These are phyloP conservation scores for Claviceps sp. DNA, from an alignment of 2,329 filamentous ascomycete genomes.

Conservation along the genomic window DNA sequence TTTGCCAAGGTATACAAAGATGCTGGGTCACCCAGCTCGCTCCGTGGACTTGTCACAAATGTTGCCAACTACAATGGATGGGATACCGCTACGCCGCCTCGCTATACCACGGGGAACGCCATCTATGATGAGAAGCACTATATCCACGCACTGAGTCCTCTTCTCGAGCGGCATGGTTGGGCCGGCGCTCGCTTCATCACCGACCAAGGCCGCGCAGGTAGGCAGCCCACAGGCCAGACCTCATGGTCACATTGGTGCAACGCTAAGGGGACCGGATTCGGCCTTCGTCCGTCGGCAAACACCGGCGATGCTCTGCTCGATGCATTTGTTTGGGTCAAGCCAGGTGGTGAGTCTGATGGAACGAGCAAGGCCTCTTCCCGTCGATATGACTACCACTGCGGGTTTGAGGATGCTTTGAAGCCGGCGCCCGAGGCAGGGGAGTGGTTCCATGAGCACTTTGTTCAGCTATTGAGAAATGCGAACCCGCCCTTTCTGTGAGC, in stretches of 20 bases:
- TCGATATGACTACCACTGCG: slow-evolving; percentile 23
- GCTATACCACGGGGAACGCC: slow-evolving; percentile 32
- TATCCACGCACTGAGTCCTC: slow-evolving; percentile 48
- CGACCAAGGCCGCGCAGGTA: slow-evolving; percentile 38
- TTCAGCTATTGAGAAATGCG: slow-evolving; percentile 40
- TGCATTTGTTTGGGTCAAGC: slow-evolving; percentile 60
- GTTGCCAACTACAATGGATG: slow-evolving; percentile 45
- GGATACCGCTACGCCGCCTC: slow-evolving; percentile 25
- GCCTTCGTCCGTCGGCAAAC: slow-evolving; percentile 46
- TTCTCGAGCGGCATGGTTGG: slow-evolving; percentile 37
- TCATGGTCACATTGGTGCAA: slow-evolving; percentile 59
- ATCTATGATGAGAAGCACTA: slow-evolving; percentile 44
- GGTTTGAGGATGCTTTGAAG: slow-evolving; percentile 36
- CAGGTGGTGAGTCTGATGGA: slow-evolving; percentile 42
- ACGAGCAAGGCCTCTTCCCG: slow-evolving; percentile 12
- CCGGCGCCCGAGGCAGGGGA: slow-evolving; percentile 57
- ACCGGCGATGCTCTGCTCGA: slow-evolving; percentile 47
- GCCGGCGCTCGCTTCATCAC: slow-evolving; percentile 32
- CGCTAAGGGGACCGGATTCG: slow-evolving; percentile 48
- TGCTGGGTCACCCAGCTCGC: slow-evolving; percentile 32
- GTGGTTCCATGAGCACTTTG: slow-evolving; percentile 53
- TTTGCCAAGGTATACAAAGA: slow-evolving; percentile 35
- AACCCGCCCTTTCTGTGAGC: slow-evolving; percentile 32
- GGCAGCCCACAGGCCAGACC: slow-evolving; percentile 47
- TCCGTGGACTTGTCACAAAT: slow-evolving; percentile 44